Evolutionary conservation across 1,284 basidiomycete genomes (phyloP).

Genomic region (Tremellales sp.): DNA sequence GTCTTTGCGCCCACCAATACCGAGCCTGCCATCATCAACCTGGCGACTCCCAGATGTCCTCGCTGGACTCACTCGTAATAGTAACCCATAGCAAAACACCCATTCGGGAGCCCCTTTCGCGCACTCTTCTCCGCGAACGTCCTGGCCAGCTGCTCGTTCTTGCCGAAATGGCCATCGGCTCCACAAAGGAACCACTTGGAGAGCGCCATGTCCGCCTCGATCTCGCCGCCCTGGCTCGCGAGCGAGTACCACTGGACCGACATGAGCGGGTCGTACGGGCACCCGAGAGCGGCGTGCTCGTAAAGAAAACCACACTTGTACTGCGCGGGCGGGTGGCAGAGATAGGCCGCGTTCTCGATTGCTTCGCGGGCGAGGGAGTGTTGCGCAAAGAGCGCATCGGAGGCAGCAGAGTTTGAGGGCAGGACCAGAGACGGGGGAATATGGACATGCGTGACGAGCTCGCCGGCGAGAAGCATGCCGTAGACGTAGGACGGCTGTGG

Average conservation of each 20-base stretch:
- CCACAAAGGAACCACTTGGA: slow-evolving; percentile 95
- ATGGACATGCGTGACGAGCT: slow-evolving; percentile 58
- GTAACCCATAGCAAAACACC: slow-evolving; percentile 93
- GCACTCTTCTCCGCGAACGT: slow-evolving; percentile 92
- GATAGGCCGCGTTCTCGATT: slow-evolving; percentile 77
- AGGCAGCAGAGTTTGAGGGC: slow-evolving; percentile 39
- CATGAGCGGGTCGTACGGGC: slow-evolving; percentile 81
- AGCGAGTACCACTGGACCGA: slow-evolving; percentile 86
- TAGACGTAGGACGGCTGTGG: slow-evolving; percentile 79
- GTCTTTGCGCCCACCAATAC: slow-evolving; percentile 35
- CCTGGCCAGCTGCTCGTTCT: slow-evolving; percentile 80
- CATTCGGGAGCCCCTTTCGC: slow-evolving; percentile 68
- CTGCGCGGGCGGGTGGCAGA: slow-evolving; percentile 82
- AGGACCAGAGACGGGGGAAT: slow-evolving; percentile 58
- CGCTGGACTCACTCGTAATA: slow-evolving; percentile 35
- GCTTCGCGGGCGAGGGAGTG: slow-evolving; percentile 56
- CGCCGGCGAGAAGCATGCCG: slow-evolving; percentile 75
- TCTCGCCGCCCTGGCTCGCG: slow-evolving; percentile 78
- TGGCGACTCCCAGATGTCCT: not conserved
- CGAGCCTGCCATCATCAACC: slow-evolving; percentile 19
- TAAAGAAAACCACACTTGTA: slow-evolving; percentile 90
- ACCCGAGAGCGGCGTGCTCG: slow-evolving; percentile 82
- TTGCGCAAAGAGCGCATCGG: slow-evolving; percentile 42
- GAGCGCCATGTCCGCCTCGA: slow-evolving; percentile 92
- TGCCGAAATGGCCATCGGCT: slow-evolving; percentile 72